Base-by-base conservation (phyloP, 1,284 basidiomycete genomes). In the Trichosporon faecale region DNA sequence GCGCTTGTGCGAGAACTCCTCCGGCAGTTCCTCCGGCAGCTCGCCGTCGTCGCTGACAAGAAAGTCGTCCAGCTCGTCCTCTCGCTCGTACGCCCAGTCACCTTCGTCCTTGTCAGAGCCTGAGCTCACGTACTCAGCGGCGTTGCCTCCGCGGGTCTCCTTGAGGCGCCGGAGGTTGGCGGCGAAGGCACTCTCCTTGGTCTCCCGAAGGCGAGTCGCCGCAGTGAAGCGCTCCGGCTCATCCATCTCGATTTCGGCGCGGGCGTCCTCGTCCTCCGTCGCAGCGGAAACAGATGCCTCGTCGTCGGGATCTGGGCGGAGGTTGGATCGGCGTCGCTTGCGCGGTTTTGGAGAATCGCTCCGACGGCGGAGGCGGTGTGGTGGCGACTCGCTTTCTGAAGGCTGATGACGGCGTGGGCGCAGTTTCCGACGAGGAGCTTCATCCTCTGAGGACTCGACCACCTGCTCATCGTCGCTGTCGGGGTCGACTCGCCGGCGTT, bases 1-100 rank as follows among this genome's bases (percentile, higher is more conserved):
- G 77, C 90, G 88, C 71, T 88, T 88, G 88, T 91, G 88, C 78
- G 91, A 93, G 82, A 92, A 95, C 73, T 89, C 86, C 25, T 86
- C 85, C 9, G 93, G 93, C 1, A 86, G 81, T 16, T 86, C 81
- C 1, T 83, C 76, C 0, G 76, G 82, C 16, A 70, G n/a, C 27
- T 29, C 27, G 18, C 29, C 57, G 69, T 88, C 88, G 75, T 94
- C 91, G 70, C 92, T 89, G 1, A 91, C 88, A 70, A 94, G 91
- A 77, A 91, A 92, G 57, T 61, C 12, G 86, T n/a, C 70, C 64
- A 31, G 37, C 49, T 66, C 60, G 29, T 33, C n/a, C 16, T 82
- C 80, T 2, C 81, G 79, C 11, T 79, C 78, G 18, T 81, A 81
- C 46, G 84, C 84, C 1, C 76, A 75, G 25, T 85, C 84, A 18